Evolutionary conservation across 169 alveolate species (phyloP).

Genomic region (Eimeria sp.): DNA sequence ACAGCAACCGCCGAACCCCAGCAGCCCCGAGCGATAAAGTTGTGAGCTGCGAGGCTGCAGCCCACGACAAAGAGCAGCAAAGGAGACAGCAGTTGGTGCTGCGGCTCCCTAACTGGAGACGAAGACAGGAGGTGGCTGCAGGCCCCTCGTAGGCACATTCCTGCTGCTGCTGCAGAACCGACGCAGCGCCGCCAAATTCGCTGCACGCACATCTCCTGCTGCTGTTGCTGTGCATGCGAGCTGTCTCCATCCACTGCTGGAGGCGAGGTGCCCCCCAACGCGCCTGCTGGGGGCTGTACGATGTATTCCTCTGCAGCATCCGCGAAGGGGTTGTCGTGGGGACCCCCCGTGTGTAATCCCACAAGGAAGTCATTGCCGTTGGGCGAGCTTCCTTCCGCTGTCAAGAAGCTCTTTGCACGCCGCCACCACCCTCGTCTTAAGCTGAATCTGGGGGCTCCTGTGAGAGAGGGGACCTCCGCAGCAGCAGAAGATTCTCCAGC

Average conservation of each 20-base stretch:
- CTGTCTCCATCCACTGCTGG: neutral
- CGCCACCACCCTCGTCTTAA: constrained; percentile 36
- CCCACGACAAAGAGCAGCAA: constrained; percentile 43
- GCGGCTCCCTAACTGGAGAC: constrained; percentile 62
- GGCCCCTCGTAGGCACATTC: neutral
- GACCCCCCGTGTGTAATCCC: neutral
- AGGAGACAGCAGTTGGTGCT: constrained; percentile 43
- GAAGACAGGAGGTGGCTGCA: constrained; percentile 35
- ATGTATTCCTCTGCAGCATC: neutral
- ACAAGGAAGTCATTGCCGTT: constrained; percentile 1
- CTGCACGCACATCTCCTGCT: constrained; percentile 1
- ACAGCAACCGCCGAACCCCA: constrained; percentile 43
- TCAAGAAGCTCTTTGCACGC: constrained; percentile 4
- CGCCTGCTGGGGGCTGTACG: constrained; percentile 1
- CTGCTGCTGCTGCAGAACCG: constrained; percentile 28
- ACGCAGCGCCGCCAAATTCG: neutral
- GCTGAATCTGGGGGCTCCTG: neutral
- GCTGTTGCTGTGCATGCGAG: neutral
- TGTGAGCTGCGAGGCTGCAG: constrained; percentile 19
- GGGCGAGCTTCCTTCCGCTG: constrained; percentile 13
- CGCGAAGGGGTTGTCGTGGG: neutral
- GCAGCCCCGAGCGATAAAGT: neutral
- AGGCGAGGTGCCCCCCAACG: neutral
- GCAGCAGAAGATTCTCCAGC: neutral
- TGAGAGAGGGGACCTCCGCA: neutral